Evolutionary conservation across 768 basidiomycete species (phyloP).

Genomic region (Podaxis sp.): DNA sequence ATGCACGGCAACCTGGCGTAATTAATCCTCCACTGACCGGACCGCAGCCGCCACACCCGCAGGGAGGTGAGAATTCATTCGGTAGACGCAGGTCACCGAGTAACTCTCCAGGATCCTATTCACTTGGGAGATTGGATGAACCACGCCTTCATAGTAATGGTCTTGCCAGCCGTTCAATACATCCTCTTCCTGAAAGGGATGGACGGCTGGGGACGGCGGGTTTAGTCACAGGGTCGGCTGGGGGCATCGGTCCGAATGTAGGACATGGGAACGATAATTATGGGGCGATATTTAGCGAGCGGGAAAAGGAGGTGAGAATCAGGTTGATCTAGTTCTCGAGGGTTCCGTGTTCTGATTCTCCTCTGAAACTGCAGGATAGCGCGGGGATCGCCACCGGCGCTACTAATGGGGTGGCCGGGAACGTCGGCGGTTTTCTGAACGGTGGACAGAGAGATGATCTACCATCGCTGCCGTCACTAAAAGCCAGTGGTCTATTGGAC

Average conservation of each 20-base stretch:
- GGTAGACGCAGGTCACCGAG: conserved; percentile 25
- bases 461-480: conserved; percentile 67
- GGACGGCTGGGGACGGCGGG: conserved; percentile 16
- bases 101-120: conserved; percentile 27
- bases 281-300: conserved; percentile 14
- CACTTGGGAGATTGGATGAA: conserved; percentile 36
- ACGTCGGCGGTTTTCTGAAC: conserved; percentile 18
- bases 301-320: conserved; percentile 21
- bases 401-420: conserved; percentile 17
- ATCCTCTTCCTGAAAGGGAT: conserved; percentile 19
- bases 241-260: conserved; percentile 16
- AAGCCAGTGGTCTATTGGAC: conserved; percentile 71
- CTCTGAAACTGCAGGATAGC: conserved; percentile 8
- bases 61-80: conserved; percentile 22
- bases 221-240: conserved; percentile 17
- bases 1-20: conserved; percentile 26
- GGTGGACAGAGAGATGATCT: conserved; percentile 25
- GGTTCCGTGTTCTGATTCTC: conserved; percentile 11
- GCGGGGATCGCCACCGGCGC: conserved; percentile 10
- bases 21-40: conserved; percentile 22
- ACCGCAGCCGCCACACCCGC: conserved; percentile 29
- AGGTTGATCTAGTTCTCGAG: conserved; percentile 5
- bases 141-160: conserved; percentile 26
- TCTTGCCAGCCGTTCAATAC: conserved; percentile 17
- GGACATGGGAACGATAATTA: conserved; percentile 22